These are phyloP conservation scores for Ambrosiella xylebori DNA, from an alignment of 2,329 filamentous ascomycete species.

Conservation along the genomic window DNA sequence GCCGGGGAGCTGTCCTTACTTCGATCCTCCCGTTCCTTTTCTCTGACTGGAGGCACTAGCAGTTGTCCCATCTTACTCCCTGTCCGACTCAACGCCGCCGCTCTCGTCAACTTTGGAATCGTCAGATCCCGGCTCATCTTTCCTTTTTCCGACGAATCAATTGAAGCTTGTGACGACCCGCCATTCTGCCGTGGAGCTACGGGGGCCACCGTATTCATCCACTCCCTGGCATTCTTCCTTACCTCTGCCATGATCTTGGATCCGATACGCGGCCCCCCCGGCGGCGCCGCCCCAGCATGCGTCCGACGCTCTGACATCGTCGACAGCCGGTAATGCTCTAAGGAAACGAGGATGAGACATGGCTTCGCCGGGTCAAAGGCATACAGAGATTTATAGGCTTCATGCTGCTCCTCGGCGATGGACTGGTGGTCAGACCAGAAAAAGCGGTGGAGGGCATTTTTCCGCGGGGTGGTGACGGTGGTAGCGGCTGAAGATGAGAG, in stretches of 20 bases:
- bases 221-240: background rate
- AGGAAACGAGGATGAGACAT: conserved; percentile 1
- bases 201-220: background rate
- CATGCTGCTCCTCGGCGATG: background rate
- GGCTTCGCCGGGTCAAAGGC: background rate
- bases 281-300: background rate
- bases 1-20: background rate
- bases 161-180: background rate
- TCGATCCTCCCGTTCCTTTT: background rate
- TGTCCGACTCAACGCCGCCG: background rate
- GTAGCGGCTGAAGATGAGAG: background rate
- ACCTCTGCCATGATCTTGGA: background rate
- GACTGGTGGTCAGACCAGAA: background rate
- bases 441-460: background rate
- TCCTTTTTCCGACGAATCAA: background rate
- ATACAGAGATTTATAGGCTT: background rate
- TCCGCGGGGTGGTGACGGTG: background rate
- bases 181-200: background rate
- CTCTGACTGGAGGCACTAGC: background rate
- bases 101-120: background rate
- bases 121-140: background rate
- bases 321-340: background rate
- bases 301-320: background rate
- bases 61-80: background rate
- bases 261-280: background rate